Base-by-base conservation (phyloP, 352 stramenopile species). In the Plasmopara halstedii region DNA sequence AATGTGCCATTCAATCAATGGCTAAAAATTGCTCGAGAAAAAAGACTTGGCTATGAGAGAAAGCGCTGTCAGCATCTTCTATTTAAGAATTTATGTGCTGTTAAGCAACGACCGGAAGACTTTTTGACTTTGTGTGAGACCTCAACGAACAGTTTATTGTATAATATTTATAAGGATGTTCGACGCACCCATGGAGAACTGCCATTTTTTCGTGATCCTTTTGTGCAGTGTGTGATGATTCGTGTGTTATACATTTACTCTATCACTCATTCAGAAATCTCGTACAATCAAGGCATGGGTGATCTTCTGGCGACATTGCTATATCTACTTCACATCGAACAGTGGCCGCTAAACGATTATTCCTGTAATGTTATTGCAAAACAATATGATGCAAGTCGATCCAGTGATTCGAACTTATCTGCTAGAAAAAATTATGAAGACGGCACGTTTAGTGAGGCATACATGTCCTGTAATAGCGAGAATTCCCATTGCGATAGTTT, bases 241-340 rank as follows among this genome's bases (percentile, higher is more conserved):
- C 73, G 75, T 2, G 55, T 86, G 0, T 31, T 90, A 11, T 88
- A 85, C 46, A 79, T 78, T 14, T 90, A 88, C 56, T 84, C 78
- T 11, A 43, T 47, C 5, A 68, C 63, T 4, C 75, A 90, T 29
- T 63, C 73, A 4, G 68, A 80, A 35, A 64, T 90, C 17, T 86
- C 73, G 34, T 90, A 88, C 53, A 85, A 90, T 46, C 72, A 84
- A 62, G 78, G 75, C 33, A 90, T 90, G 75, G 69, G 78, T 1
- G 78, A 90, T 18, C 39, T 90, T n/a, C 56, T 90, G 2, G 78
- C 78, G 3, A 82, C 72, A 1, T 52, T 90, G 2, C 62, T 86
- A 10, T 88, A 90, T 42, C 29, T 87, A 23, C 53, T 88, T 14
- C 54, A 88, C 33, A 63, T 86, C 34, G 78, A 89, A 36, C 70